Conservation (phyloP, 78 protist species). For the Tieghemostelium lacteum region DNA sequence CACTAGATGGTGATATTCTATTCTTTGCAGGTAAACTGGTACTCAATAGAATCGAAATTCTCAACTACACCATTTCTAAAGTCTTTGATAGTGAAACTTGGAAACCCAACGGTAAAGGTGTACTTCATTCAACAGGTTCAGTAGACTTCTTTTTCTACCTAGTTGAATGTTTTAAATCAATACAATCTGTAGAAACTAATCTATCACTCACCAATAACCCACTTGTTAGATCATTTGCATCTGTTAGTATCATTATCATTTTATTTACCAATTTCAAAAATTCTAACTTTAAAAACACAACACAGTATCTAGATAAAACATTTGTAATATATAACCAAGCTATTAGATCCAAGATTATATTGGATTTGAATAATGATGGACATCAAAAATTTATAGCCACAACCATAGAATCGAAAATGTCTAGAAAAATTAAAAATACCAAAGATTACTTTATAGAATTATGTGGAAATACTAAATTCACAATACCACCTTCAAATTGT, state of each 20-base stretch:
- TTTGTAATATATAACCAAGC: constrained; percentile 29
- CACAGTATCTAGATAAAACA: constrained; percentile 43
- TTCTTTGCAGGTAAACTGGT: constrained; percentile 56
- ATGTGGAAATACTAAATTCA: not conserved
- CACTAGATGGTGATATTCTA: constrained; percentile 49
- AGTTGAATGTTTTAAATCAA: constrained; percentile 29
- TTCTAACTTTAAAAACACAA: not conserved
- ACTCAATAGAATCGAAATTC: constrained; percentile 25
- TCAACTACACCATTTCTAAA: constrained; percentile 14
- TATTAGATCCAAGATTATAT: not conserved
- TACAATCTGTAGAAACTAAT: constrained; percentile 24
- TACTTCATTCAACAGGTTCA: constrained; percentile 40
- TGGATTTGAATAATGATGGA: not conserved
- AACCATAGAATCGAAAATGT: not conserved
- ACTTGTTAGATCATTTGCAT: constrained; percentile 40
- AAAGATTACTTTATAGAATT: not conserved
- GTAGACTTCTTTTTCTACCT: constrained; percentile 46
- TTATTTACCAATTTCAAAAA: not conserved
- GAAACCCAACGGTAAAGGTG: constrained; percentile 48
- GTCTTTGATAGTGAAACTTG: constrained; percentile 36
- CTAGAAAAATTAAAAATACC: not conserved
- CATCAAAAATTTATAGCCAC: constrained; percentile 4
- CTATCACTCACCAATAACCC: not conserved
- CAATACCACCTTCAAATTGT: not conserved
- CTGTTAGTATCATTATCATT: constrained; percentile 7